phyloP scores from a whole-genome alignment of 176 grass and related monocot genomes.

The Triticum dicoccoides region DNA sequence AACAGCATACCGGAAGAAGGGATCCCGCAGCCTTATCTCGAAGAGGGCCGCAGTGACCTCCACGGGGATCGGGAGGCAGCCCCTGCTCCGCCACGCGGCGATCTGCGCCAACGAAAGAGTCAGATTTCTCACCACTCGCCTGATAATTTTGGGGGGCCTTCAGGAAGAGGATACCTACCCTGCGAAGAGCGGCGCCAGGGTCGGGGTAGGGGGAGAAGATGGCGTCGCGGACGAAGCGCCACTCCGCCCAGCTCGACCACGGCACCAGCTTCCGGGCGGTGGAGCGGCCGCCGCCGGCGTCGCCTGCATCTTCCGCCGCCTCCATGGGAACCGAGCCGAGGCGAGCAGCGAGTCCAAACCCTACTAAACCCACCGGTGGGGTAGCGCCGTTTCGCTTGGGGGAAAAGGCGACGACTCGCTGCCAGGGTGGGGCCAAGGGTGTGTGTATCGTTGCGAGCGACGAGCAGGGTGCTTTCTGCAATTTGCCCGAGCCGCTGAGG shows the following conservation, averaged over 20 bases:
- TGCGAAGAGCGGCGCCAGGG: conserved; percentile 46
- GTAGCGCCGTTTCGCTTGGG: background rate
- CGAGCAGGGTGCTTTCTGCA: background rate
- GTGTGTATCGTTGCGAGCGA: background rate
- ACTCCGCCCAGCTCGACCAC: conserved; percentile 90
- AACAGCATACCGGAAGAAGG: conserved; percentile 58
- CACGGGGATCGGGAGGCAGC: conserved; percentile 63
- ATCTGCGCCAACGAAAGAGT: conserved; percentile 40
- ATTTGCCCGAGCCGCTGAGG: background rate
- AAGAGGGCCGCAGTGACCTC: conserved; percentile 77
- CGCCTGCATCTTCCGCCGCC: conserved; percentile 30
- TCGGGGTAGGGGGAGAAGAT: conserved; percentile 68
- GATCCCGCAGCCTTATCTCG: conserved; percentile 80
- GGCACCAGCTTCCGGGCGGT: conserved; percentile 81
- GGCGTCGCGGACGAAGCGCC: conserved; percentile 65
- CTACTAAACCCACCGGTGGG: conserved; percentile 33
- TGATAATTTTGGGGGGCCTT: background rate
- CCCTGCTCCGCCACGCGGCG: conserved; percentile 83
- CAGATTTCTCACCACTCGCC: background rate
- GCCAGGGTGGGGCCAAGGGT: background rate
- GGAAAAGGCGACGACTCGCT: background rate
- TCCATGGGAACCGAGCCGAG: conserved; percentile 34
- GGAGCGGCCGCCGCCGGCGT: conserved; percentile 24
- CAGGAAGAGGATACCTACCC: conserved; percentile 35
- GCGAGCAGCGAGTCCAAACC: conserved; percentile 13